Evolutionary conservation across 2,329 filamentous ascomycete genomes (phyloP).

Genomic region (Elsinoe australis): DNA sequence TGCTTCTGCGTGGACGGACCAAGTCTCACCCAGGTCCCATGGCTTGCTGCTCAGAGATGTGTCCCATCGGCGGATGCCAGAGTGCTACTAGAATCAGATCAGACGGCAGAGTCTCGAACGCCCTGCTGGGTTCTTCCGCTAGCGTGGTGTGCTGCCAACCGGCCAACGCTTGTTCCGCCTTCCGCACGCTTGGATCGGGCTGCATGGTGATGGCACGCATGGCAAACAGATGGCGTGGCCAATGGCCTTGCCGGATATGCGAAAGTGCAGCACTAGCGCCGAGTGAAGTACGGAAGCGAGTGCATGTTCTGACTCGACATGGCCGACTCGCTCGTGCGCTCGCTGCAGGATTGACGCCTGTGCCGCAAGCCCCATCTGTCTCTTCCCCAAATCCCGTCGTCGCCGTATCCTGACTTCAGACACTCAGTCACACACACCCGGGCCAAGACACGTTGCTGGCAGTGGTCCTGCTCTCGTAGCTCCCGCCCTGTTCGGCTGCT

Average conservation of each 20-base stretch:
- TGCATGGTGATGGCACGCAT: constrained; percentile 16
- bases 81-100: not conserved
- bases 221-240: not conserved
- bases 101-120: constrained; percentile 9
- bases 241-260: constrained; percentile 5
- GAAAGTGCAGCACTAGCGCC: constrained; percentile 16
- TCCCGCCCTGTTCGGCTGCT: constrained; percentile 12
- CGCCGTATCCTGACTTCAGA: too few relatives aligned
- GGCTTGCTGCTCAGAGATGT: too few relatives aligned
- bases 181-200: constrained; percentile 17
- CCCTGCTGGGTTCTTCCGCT: constrained; percentile 11
- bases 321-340: not conserved
- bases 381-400: constrained; percentile 4
- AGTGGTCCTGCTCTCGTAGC: constrained; percentile 14
- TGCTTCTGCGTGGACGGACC: constrained; percentile 1
- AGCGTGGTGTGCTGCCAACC: constrained; percentile 7
- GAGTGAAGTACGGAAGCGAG: constrained; percentile 13
- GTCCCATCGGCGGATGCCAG: constrained; percentile 1
- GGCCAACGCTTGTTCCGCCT: constrained; percentile 15
- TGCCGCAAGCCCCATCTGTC: constrained; percentile 16
- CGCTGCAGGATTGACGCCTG: not conserved
- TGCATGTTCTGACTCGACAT: constrained; percentile 13
- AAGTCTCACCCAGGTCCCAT: constrained; percentile 1
- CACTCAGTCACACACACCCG: too few relatives aligned
- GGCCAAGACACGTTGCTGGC: too few relatives aligned